Evolutionary conservation across 2,329 filamentous ascomycete species (phyloP), one percentile per base, ranked within the genome.

Genomic region (Fusarium haematococcum): DNA sequence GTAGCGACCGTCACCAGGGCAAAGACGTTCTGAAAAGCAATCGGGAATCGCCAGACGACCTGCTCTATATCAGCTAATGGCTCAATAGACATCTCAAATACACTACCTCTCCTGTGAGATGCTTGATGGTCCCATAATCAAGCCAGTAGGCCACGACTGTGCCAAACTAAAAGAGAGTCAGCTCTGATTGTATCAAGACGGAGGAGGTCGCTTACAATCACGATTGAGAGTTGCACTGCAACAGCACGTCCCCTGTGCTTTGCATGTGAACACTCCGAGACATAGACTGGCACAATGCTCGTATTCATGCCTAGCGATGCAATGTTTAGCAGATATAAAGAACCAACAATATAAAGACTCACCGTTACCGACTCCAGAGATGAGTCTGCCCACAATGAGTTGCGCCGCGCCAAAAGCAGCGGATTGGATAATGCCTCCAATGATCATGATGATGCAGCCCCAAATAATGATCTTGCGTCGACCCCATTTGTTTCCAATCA

Each of bases 391-490:
- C 18, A 39, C 37, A 8, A 39, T 39, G 2, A 39, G 37, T n/a
- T 39, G 37, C 7, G 37, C 37, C 7, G 37, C 37, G 18, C 18
- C 37, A n/a, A 39, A 39, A 39, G 37, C 37, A n/a, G 37, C 37
- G 2, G 37, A 39, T 39, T 39, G 67, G 3, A 67, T 58, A 18
- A 63, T 16, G 14, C 63, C 63, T 23, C 67, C 67, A 45, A 58
- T 23, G n/a, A 65, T 54, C 67, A 69, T 69, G 52, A 69, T 66
- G 14, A 56, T 23, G 43, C 67, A 69, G 8, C 67, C 67, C 67
- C 67, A 69, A n/a, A 69, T 50, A 18, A 69, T 66, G 32, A 54
- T 59, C 23, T 43, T 48, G 20, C 59, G 58, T 14, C 67, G 39
- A 35, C 67, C 67, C 37, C 50, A 61, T 50, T 41, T 69, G 18